These are phyloP conservation scores for Spathaspora gorwiae DNA, from an alignment of 805 yeast genomes.

Conservation along the genomic window DNA sequence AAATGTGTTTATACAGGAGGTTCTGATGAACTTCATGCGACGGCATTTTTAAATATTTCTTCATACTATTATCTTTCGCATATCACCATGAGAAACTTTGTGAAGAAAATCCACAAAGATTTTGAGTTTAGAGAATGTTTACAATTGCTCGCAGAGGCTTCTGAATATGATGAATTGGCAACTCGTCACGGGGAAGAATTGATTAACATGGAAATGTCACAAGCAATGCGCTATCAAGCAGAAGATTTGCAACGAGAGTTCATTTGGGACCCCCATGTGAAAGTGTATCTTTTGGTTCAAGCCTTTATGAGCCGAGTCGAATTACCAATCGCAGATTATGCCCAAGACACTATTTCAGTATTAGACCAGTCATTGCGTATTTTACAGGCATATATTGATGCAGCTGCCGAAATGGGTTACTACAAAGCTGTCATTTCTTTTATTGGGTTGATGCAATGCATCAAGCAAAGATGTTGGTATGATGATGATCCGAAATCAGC, in stretches of 20 bases:
- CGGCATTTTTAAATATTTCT: slow-evolving; percentile 79
- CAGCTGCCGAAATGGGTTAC: slow-evolving; percentile 79
- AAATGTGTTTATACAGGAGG: slow-evolving; percentile 56
- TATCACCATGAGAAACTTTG: slow-evolving; percentile 70
- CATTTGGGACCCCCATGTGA: slow-evolving; percentile 87
- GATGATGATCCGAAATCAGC: slow-evolving; percentile 65
- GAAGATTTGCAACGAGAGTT: slow-evolving; percentile 54
- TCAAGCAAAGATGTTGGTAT: slow-evolving; percentile 86
- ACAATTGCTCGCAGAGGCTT: slow-evolving; percentile 53
- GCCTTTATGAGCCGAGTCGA: slow-evolving; percentile 69
- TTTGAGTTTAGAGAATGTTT: slow-evolving; percentile 59
- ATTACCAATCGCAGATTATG: slow-evolving; percentile 90
- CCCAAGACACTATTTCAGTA: slow-evolving; percentile 89
- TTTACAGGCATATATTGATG: slow-evolving; percentile 87
- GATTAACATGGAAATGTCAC: slow-evolving; percentile 78
- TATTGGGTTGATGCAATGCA: slow-evolving; percentile 71
- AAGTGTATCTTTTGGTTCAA: slow-evolving; percentile 66
- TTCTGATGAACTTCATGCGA: slow-evolving; percentile 51
- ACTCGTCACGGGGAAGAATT: slow-evolving; percentile 90
- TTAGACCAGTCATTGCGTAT: slow-evolving; percentile 93
- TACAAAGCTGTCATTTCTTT: slow-evolving; percentile 56
- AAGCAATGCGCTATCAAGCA: slow-evolving; percentile 60
- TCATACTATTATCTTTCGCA: slow-evolving; percentile 93
- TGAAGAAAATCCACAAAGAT: slow-evolving; percentile 47
- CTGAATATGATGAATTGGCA: slow-evolving; percentile 84